Evolutionary conservation across 768 basidiomycete genomes (phyloP), one percentile per base, ranked within the genome.

Genomic region (Serendipita sp.): DNA sequence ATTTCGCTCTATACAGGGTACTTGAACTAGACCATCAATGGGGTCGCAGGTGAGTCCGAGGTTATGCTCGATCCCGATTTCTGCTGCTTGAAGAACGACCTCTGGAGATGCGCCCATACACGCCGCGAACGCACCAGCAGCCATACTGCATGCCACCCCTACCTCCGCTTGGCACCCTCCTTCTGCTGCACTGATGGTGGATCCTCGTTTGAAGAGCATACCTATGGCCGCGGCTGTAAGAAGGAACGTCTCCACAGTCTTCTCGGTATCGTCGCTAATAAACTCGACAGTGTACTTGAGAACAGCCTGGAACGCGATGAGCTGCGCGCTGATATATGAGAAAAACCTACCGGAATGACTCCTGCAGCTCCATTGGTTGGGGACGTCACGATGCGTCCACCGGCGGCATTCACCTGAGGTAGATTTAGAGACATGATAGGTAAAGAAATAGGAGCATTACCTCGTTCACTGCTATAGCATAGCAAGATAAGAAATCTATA

Each of bases 61-160:
- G 44, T 64, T 64, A 40, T 69, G 68, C 62, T 68, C 68, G 29
- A 69, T 68, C 3, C 60, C 64, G 10, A 60, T 34, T 18, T 60
- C 55, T 29, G 55, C 55, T 8, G 36, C 48, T 76, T 90, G 88
- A 15, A 90, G 74, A 3, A 90, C 84, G 8, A 85, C 90, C 72
- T 90, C 88, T 6, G 89, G 89, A 1, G 86, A 81, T 44, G 86
- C 89, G 65, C 94, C 94, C 86, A 96, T 88, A 71, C 91, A 94
- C 3, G 94, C 94, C 2, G 91, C 87, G 70, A 95, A 94, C 0
- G 89, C 94, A 52, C 86, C 92, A 63, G 86, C 86, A 0, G 93
- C 95, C 95, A 97, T 97, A 2, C 91, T 91, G 70, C 91, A 91
- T 1, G 95, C 94, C 45, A 97, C 95, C 72, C 94, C 94, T 3